Conservation (phyloP, 345 rosid genomes). For the Melastoma malabathricum region DNA sequence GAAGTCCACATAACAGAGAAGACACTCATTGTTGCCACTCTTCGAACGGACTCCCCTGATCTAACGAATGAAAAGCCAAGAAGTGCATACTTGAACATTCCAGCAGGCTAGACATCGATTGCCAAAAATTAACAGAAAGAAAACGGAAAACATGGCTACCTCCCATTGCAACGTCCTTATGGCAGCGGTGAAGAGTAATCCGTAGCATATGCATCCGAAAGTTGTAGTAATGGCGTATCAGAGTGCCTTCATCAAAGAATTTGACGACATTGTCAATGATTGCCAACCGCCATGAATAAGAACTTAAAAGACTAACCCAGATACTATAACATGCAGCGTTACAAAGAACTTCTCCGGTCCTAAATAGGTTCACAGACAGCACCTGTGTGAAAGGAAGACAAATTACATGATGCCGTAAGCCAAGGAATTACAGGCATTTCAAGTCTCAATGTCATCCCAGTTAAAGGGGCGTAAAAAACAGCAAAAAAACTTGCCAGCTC, state of each 20-base stretch:
- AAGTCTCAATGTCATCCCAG: too few relatives aligned
- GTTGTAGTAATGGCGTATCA: conserved; percentile 84
- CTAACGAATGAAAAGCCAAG: conserved; percentile 19
- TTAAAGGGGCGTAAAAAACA: too few relatives aligned
- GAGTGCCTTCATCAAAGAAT: conserved; percentile 48
- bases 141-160: conserved; percentile 22
- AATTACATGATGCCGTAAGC: conserved; percentile 8
- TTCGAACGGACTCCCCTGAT: conserved; percentile 91
- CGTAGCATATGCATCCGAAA: conserved; percentile 93
- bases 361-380: conserved; percentile 81
- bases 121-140: not conserved
- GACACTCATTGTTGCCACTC: conserved; percentile 88
- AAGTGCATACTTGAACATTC: not conserved
- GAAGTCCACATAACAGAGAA: conserved; percentile 91
- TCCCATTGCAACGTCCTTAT: conserved; percentile 94
- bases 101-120: not conserved
- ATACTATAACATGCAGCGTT: conserved; percentile 94
- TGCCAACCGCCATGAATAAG: conserved; percentile 71
- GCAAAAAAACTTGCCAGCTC: conserved; percentile 94
- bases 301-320: conserved; percentile 87
- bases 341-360: conserved; percentile 96
- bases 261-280: conserved; percentile 65
- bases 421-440: too few relatives aligned
- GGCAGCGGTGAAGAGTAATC: conserved; percentile 94
- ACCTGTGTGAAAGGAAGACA: conserved; percentile 33